Percentiles rank a stretch among this genome's conserved stretches.
phyloP scores from a whole-genome alignment of 768 basidiomycete species.

The Tephrocybe rancida region DNA sequence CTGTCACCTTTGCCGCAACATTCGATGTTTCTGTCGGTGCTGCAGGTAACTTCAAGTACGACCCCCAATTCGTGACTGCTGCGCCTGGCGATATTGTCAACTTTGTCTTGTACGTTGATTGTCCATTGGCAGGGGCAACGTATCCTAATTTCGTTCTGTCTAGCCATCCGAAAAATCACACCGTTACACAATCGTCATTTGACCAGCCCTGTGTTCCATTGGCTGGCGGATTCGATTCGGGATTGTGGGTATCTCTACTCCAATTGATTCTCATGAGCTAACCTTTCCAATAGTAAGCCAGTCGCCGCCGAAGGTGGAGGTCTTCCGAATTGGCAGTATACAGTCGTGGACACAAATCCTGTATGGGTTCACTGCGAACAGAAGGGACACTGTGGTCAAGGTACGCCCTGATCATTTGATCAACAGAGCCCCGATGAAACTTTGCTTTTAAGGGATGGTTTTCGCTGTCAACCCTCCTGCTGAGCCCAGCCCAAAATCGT shows the following conservation, averaged over 20 bases:
- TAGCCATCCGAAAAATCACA: constrained; percentile 52
- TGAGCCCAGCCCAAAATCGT: constrained; percentile 37
- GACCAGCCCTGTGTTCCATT: constrained; percentile 35
- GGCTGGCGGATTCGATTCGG: constrained; percentile 31
- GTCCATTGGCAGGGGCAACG: constrained; percentile 3
- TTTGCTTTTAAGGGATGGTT: constrained; percentile 53
- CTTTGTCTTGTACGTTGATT: constrained; percentile 50
- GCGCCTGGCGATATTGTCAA: constrained; percentile 44
- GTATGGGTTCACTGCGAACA: constrained; percentile 65
- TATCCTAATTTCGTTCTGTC: neutral
- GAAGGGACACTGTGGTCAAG: constrained; percentile 50
- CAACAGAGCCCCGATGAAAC: neutral
- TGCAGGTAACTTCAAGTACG: constrained; percentile 29
- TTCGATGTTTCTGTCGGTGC: constrained; percentile 39
- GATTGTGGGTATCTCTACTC: constrained; percentile 33
- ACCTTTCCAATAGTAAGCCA: constrained; percentile 29
- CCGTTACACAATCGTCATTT: constrained; percentile 49
- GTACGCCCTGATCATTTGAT: constrained; percentile 12
- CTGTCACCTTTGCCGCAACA: constrained; percentile 28
- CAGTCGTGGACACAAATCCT: constrained; percentile 45
- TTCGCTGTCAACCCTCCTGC: constrained; percentile 64
- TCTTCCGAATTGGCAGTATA: constrained; percentile 40
- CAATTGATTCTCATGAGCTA: neutral
- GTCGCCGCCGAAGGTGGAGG: constrained; percentile 39
- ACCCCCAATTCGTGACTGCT: constrained; percentile 41